A percentile compares a stretch with the other conserved stretches of the same genome.
Conservation (phyloP, 805 yeast species). For the Tetrapisispora phaffii region DNA sequence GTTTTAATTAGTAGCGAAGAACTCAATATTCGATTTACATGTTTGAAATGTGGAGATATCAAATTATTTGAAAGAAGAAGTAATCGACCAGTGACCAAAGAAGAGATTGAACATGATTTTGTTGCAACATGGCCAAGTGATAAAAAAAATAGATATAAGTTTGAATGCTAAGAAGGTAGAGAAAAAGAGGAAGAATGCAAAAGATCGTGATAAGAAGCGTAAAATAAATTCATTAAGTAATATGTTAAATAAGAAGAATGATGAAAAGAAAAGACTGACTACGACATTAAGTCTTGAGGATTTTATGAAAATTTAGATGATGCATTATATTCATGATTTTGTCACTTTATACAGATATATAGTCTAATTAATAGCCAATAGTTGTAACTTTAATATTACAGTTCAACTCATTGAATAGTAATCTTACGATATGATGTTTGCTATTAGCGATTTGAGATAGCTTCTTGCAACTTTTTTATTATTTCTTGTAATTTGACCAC, state of each 20-base stretch:
- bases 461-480: slow-evolving; percentile 2
- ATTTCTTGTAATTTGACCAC: slow-evolving; percentile 4
- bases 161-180: slow-evolving; percentile 2
- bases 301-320: slow-evolving; percentile 32
- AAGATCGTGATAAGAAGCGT: slow-evolving; percentile 38
- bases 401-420: neutral
- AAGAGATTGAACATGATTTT: slow-evolving; percentile 4
- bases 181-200: slow-evolving; percentile 19
- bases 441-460: slow-evolving; percentile 1
- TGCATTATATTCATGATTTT: neutral
- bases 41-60: slow-evolving; percentile 22
- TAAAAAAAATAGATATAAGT: slow-evolving; percentile 1
- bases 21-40: slow-evolving; percentile 18
- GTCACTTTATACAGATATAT: neutral
- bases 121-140: slow-evolving; percentile 22
- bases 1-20: slow-evolving; percentile 14
- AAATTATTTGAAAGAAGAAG: slow-evolving; percentile 8
- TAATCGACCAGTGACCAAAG: neutral
- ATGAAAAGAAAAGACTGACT: slow-evolving; percentile 26
- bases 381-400: neutral
- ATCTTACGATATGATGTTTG: neutral
- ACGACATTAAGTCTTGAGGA: slow-evolving; percentile 39
- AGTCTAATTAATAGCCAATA: neutral
- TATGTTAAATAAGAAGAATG: slow-evolving; percentile 36
- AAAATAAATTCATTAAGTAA: slow-evolving; percentile 36